Evolutionary conservation across 768 basidiomycete genomes (phyloP).

Genomic region (Panaeolus cyanescens): DNA sequence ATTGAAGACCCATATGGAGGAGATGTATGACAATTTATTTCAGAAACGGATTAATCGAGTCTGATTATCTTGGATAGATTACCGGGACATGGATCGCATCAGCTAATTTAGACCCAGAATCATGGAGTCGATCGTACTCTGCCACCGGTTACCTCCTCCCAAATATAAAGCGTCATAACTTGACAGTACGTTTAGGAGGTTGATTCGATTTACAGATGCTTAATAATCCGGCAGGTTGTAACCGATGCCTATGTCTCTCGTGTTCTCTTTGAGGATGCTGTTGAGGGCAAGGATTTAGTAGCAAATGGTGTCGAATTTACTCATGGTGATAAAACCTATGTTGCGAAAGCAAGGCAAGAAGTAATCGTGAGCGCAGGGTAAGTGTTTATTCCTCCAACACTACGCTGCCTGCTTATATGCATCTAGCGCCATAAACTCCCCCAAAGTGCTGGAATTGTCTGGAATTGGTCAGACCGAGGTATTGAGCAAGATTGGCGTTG

Average conservation of each 20-base stretch:
- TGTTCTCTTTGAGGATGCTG: slow-evolving; percentile 3
- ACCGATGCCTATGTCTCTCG: slow-evolving; percentile 22
- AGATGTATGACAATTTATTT: slow-evolving; percentile 17
- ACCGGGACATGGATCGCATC: slow-evolving; percentile 19
- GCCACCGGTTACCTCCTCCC: slow-evolving; percentile 65
- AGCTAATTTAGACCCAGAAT: slow-evolving; percentile 26
- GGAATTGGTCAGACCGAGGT: slow-evolving; percentile 58
- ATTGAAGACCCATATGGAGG: slow-evolving; percentile 32
- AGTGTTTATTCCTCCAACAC: slow-evolving; percentile 24
- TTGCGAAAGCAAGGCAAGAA: slow-evolving; percentile 58
- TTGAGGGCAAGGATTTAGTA: slow-evolving; percentile 6
- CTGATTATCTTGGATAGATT: slow-evolving; percentile 17
- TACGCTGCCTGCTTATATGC: background rate
- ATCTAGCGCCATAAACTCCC: slow-evolving; percentile 28
- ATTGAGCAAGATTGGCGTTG: slow-evolving; percentile 45
- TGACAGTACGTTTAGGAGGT: slow-evolving; percentile 57
- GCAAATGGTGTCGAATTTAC: slow-evolving; percentile 41
- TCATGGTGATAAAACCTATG: slow-evolving; percentile 27
- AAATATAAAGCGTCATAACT: slow-evolving; percentile 57
- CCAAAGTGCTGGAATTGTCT: slow-evolving; percentile 54
- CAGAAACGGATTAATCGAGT: background rate
- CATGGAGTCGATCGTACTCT: slow-evolving; percentile 66
- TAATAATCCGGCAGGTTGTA: slow-evolving; percentile 11
- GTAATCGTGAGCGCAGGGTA: slow-evolving; percentile 53
- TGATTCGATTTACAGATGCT: slow-evolving; percentile 33